Percentiles rank a stretch among this genome's conserved stretches.
phyloP scores from a whole-genome alignment of 2,329 filamentous ascomycete genomes.

The Xylariaceae sp. region DNA sequence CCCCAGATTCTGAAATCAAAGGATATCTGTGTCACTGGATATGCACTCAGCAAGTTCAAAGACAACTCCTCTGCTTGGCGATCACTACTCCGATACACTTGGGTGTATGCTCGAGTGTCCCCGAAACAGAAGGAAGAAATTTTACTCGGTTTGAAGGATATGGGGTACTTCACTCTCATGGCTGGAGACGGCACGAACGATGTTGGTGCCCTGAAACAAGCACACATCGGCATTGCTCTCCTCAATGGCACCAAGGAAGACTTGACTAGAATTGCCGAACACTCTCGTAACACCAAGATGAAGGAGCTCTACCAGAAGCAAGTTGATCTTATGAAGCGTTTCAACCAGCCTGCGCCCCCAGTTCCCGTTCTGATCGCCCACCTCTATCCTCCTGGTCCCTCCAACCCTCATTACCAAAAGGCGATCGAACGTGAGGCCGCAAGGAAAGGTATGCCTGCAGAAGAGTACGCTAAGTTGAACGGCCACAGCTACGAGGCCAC shows the following conservation, averaged over 20 bases:
- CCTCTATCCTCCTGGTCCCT: slow-evolving; percentile 83
- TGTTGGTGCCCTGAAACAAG: slow-evolving; percentile 95
- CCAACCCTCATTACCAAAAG: slow-evolving; percentile 91
- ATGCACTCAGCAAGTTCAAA: slow-evolving; percentile 85
- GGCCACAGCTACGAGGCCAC: slow-evolving; percentile 57
- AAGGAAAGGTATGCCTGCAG: slow-evolving; percentile 66
- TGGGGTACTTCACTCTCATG: slow-evolving; percentile 98
- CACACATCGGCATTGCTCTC: slow-evolving; percentile 92
- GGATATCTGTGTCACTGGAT: slow-evolving; percentile 93
- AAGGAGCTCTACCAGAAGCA: slow-evolving; percentile 99
- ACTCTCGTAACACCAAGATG: slow-evolving; percentile 93
- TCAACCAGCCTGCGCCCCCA: slow-evolving; percentile 90
- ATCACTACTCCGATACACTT: slow-evolving; percentile 79
- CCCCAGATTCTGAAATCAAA: slow-evolving; percentile 75
- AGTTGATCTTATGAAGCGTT: slow-evolving; percentile 81
- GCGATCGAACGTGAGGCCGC: slow-evolving; percentile 82
- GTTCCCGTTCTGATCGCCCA: slow-evolving; percentile 91
- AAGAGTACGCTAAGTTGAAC: slow-evolving; percentile 51
- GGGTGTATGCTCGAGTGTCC: slow-evolving; percentile 97
- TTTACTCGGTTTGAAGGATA: slow-evolving; percentile 90
- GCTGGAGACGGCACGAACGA: slow-evolving; percentile 98
- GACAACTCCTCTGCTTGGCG: slow-evolving; percentile 66
- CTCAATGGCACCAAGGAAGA: slow-evolving; percentile 93
- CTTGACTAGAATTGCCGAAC: slow-evolving; percentile 84
- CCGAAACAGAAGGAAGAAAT: slow-evolving; percentile 99